Percentiles rank a stretch among this genome's conserved stretches.
Conservation (phyloP, 139 green algal species). For the Coccomyxa sp. region DNA sequence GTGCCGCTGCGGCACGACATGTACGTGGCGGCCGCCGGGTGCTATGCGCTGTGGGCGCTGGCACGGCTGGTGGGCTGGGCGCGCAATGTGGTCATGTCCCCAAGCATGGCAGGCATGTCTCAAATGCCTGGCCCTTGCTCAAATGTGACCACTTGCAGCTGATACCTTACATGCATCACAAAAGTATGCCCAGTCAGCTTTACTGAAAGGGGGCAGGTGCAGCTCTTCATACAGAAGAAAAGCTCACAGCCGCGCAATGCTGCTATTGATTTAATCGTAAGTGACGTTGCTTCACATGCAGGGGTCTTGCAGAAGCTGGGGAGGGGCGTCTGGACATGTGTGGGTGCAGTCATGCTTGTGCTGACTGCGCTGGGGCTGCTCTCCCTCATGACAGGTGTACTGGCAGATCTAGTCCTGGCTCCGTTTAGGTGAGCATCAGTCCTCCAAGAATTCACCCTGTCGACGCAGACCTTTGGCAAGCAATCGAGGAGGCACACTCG, state of each 20-base stretch:
- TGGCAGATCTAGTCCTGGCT: neutral
- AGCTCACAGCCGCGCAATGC: no score
- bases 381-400: neutral
- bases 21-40: neutral
- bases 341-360: neutral
- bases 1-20: neutral
- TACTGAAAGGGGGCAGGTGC: no score
- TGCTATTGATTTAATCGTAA: no score
- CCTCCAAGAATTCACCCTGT: no score
- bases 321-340: neutral
- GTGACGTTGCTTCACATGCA: no score
- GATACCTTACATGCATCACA: neutral
- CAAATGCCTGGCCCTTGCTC: neutral
- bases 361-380: neutral
- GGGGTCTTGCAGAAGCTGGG: neutral
- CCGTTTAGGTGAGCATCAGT: neutral
- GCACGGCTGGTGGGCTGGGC: neutral
- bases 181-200: no score
- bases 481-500: no score
- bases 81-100: neutral
- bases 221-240: no score
- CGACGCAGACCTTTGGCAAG: no score
- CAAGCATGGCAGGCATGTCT: neutral
- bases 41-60: neutral
- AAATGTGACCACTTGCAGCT: neutral